Evolutionary conservation across 1,284 basidiomycete genomes (phyloP), one percentile per base, ranked within the genome.

Genomic region (Cryptococcus maquisensis): DNA sequence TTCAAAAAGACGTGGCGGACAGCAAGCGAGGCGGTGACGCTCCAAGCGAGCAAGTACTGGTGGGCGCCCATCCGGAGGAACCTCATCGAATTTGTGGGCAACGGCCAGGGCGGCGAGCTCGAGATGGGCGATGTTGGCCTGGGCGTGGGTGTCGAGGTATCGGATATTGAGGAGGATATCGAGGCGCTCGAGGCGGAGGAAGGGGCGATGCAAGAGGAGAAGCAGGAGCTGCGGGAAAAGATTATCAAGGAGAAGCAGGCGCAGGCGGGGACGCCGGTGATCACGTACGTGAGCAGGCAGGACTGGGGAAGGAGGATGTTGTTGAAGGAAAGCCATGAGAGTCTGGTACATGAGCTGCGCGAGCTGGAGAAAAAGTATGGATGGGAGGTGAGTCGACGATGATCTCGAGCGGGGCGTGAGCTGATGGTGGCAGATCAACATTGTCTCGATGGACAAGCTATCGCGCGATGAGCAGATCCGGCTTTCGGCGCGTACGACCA

Each of bases 271-370:
- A 75, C 70, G 56, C 80, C 76, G 18, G 90, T 92, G 32, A 90
- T 93, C 74, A 92, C 89, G 10, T 92, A 93, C 67, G 83, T 94
- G 59, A 88, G 86, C 12, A 80, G 90, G 13, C 90, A 94, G 68
- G 83, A 81, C 10, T 92, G 90, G 89, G 86, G 85, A n/a, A 78
- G 89, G 18, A 80, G 90, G 24, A 78, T 78, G 77, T 62, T 79
- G 49, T 61, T 54, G 43, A 65, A 71, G 52, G 60, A 72, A 43
- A 75, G 75, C 48, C 76, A 79, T 57, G 71, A 76, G n/a, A 64
- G 56, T 38, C 62, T 79, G 40, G 78, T 79, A 37, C 62, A 64
- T 51, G 76, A 73, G 54, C 60, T 79, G 37, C 78, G 84, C 62
- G 81, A 81, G 59, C 75, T 92, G 47, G 80, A 83, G 41, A 84